phyloP scores from a whole-genome alignment of 1,139 yeast genomes.

The Diutina rugosa region DNA sequence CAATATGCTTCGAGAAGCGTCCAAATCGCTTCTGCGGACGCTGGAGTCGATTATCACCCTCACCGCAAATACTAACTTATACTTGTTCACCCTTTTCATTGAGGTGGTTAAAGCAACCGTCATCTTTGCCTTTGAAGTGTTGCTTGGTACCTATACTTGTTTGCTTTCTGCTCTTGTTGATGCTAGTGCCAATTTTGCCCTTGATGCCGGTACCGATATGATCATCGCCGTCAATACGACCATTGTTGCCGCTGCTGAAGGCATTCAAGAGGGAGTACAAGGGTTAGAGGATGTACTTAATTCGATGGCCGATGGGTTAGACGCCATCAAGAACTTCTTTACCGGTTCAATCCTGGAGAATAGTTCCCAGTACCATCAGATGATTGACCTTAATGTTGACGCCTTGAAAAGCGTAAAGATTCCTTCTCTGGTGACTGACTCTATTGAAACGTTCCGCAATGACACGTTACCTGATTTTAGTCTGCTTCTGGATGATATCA shows the following conservation, averaged over 20 bases:
- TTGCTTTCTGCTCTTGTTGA: not conserved
- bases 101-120: not conserved
- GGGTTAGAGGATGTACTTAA: not conserved
- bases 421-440: not conserved
- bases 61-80: not conserved
- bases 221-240: not conserved
- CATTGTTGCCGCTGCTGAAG: not conserved
- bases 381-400: not conserved
- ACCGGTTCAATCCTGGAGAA: not conserved
- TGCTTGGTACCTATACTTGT: not conserved
- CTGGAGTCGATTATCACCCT: not conserved
- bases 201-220: not conserved
- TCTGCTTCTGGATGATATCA: not conserved
- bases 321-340: not conserved
- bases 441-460: not conserved
- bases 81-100: not conserved
- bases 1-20: not conserved
- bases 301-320: not conserved
- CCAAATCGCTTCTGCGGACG: not conserved
- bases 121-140: not conserved
- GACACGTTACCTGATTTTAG: not conserved
- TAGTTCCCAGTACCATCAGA: not conserved
- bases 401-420: not conserved
- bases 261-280: not conserved
- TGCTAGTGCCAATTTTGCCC: not conserved